Evolutionary conservation across 495 filamentous ascomycete genomes (phyloP).

Genomic region (Penicillium lagena): DNA sequence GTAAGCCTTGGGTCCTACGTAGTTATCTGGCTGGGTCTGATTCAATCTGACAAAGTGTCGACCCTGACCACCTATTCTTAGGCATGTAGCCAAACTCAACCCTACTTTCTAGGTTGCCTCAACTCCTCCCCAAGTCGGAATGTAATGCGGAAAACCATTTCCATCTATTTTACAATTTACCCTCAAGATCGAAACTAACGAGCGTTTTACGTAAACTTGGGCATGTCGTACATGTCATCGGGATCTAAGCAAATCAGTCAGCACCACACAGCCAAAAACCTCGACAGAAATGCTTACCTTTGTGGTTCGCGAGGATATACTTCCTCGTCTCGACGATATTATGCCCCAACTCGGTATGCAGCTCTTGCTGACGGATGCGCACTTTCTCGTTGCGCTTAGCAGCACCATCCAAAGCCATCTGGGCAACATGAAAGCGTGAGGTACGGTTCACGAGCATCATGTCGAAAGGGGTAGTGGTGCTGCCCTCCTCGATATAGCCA

Average conservation of each 20-base stretch:
- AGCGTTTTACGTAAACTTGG: constrained; percentile 29
- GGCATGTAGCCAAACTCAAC: background rate
- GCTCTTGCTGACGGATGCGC: constrained; percentile 35
- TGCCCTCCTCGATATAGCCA: constrained; percentile 67
- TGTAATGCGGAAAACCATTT: too few species aligned
- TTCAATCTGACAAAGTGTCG: too few species aligned
- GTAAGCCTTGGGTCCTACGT: too few species aligned
- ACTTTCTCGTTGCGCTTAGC: constrained; percentile 47
- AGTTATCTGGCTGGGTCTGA: too few species aligned
- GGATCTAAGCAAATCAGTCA: constrained; percentile 36
- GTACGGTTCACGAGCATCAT: constrained; percentile 67
- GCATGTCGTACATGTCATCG: constrained; percentile 48
- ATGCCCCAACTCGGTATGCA: constrained; percentile 41
- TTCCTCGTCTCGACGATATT: constrained; percentile 44
- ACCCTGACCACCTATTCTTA: too few species aligned
- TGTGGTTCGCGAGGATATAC: constrained; percentile 49
- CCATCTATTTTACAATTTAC: too few species aligned
- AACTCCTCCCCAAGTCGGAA: background rate
- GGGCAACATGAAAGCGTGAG: constrained; percentile 56
- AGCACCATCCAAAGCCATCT: constrained; percentile 47
- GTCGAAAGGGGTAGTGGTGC: constrained; percentile 67
- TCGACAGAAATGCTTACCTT: constrained; percentile 26
- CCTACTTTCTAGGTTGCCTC: background rate
- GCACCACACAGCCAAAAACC: background rate
- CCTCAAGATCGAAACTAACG: too few species aligned